A percentile compares a stretch with the other conserved stretches of the same genome.
These are phyloP conservation scores for Xylaria polymorpha DNA, from an alignment of 2,329 filamentous ascomycete genomes.

Conservation along the genomic window DNA sequence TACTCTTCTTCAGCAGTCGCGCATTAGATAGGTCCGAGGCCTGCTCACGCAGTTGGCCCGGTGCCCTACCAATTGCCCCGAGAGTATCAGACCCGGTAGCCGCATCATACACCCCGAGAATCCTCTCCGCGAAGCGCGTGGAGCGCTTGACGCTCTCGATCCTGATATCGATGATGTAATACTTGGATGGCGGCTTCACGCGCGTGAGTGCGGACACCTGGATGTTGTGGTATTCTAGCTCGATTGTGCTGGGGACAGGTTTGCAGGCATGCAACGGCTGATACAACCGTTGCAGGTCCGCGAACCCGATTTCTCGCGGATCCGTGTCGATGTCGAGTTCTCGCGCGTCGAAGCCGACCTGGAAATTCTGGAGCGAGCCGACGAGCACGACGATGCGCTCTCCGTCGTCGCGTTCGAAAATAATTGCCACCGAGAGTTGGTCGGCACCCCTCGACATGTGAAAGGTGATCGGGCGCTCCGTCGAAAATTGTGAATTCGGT, in stretches of 20 bases:
- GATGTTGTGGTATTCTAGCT: not conserved
- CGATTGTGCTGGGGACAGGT: not conserved
- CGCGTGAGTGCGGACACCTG: not conserved
- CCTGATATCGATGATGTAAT: not conserved
- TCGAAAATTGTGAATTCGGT: not conserved
- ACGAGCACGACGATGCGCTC: not conserved
- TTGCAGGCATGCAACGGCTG: not conserved
- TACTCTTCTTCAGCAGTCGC: not conserved
- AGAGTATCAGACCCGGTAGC: constrained; percentile 9
- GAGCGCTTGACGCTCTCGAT: constrained; percentile 2
- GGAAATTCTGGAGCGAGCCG: not conserved
- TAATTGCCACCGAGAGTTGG: not conserved
- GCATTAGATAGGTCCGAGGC: not conserved
- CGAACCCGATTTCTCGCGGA: not conserved
- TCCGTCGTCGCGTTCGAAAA: not conserved
- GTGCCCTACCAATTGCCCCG: not conserved
- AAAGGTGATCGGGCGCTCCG: not conserved
- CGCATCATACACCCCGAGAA: not conserved
- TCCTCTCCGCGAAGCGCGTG: not conserved
- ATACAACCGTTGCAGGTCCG: not conserved
- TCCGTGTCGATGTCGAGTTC: not conserved
- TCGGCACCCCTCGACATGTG: not conserved
- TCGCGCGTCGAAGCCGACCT: not conserved
- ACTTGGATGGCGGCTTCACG: constrained; percentile 1
- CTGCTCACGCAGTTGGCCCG: not conserved